Percentiles rank a stretch among this genome's conserved stretches.
Evolutionary conservation across 805 yeast species (phyloP).

Genomic region (Metschnikowia borealis): DNA sequence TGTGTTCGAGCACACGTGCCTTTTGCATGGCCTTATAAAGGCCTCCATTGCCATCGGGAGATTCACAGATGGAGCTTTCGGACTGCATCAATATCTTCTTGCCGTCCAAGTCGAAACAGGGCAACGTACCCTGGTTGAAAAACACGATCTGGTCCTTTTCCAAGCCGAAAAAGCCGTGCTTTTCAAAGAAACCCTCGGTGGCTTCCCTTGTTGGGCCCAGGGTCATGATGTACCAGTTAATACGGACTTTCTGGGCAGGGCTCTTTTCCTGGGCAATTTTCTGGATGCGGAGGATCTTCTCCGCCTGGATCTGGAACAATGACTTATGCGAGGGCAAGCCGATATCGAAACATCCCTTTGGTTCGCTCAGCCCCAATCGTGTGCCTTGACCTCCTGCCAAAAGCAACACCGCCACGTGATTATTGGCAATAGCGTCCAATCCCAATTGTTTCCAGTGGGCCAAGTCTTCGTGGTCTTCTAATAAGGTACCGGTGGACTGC

Average conservation of each 20-base stretch:
- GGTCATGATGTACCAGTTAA: conserved; percentile 94
- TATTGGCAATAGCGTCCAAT: conserved; percentile 57
- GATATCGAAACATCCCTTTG: conserved; percentile 92
- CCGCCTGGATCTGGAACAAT: conserved; percentile 90
- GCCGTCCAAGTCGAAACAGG: conserved; percentile 77
- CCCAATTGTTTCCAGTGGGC: conserved; percentile 52
- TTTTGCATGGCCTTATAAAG: conserved; percentile 76
- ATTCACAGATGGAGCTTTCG: conserved; percentile 57
- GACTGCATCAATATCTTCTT: conserved; percentile 60
- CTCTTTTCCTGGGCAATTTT: conserved; percentile 36
- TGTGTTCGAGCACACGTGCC: conserved; percentile 64
- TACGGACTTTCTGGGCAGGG: conserved; percentile 19
- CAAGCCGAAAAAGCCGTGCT: conserved; percentile 70
- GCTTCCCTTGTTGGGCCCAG: conserved; percentile 76
- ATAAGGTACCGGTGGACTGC: conserved; percentile 42
- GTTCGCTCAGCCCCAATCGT: conserved; percentile 81
- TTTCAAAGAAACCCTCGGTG: conserved; percentile 68
- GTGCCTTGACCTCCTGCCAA: conserved; percentile 99
- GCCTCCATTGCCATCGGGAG: conserved; percentile 99
- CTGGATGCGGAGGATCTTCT: conserved; percentile 66
- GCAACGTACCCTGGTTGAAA: conserved; percentile 93
- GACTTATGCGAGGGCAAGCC: conserved; percentile 81
- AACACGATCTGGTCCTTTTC: conserved; percentile 56
- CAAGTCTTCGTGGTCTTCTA: conserved; percentile 34
- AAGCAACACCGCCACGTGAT: conserved; percentile 81